Percentiles rank a stretch among this genome's conserved stretches.
Evolutionary conservation across 768 basidiomycete genomes (phyloP).

Genomic region (Kwoniella sp.): DNA sequence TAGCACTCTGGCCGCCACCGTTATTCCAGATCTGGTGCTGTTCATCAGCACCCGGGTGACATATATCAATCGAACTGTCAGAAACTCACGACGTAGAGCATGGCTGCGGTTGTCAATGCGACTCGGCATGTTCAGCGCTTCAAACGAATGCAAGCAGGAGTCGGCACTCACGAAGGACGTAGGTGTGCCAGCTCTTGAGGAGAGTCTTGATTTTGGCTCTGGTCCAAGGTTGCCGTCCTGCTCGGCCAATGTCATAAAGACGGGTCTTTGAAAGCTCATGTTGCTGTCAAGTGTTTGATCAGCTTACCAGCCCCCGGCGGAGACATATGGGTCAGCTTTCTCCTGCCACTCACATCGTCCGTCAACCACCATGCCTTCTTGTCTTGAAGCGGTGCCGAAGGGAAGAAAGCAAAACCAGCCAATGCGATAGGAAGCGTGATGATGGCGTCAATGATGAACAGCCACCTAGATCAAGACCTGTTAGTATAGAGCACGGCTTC

Average conservation of each 20-base stretch:
- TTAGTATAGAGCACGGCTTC: background rate
- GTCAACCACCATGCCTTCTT: constrained; percentile 18
- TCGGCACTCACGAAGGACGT: constrained; percentile 25
- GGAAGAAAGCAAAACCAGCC: constrained; percentile 30
- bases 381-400: constrained; percentile 23
- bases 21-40: constrained; percentile 30
- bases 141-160: too few species aligned
- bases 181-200: constrained; percentile 27
- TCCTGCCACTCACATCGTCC: constrained; percentile 12
- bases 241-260: constrained; percentile 14
- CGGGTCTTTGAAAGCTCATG: constrained; percentile 14
- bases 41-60: background rate
- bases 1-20: constrained; percentile 22
- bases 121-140: too few species aligned
- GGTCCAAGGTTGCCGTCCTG: constrained; percentile 11
- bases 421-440: constrained; percentile 30
- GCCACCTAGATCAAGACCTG: constrained; percentile 14
- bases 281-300: background rate
- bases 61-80: background rate
- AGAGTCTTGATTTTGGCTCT: constrained; percentile 13
- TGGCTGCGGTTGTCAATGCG: too few species aligned
- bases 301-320: background rate
- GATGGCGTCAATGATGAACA: constrained; percentile 32
- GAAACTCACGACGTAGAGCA: constrained; percentile 24
- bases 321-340: too few species aligned